Percentiles rank a stretch among this genome's conserved stretches.
phyloP scores from a whole-genome alignment of 805 yeast species.

The Yarrowia divulgata region DNA sequence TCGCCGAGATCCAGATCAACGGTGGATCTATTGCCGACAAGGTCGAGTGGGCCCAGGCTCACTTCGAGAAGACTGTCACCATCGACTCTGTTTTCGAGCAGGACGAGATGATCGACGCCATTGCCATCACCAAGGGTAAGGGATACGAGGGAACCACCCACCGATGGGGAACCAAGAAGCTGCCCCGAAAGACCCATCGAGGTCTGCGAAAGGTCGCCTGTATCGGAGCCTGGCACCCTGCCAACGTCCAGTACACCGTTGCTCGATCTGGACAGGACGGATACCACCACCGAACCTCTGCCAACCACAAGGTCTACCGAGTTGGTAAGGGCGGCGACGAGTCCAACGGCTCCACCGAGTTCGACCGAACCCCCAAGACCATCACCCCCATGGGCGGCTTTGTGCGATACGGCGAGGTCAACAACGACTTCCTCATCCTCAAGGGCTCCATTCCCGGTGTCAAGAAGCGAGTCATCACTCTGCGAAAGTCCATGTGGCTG shows the following conservation, averaged over 20 bases:
- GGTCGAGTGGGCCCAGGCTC: conserved; percentile 98
- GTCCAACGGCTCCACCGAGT: conserved; percentile 92
- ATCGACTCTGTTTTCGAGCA: conserved; percentile 97
- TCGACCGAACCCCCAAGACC: conserved; percentile 99
- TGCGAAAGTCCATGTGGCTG: conserved; percentile 97
- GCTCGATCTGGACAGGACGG: conserved; percentile 99
- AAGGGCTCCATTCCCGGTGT: conserved; percentile 99
- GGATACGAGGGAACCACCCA: conserved; percentile 99
- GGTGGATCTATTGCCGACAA: conserved; percentile 99
- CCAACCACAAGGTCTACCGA: conserved; percentile 99
- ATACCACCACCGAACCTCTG: conserved; percentile 99
- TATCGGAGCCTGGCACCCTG: conserved; percentile 99
- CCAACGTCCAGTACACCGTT: conserved; percentile 99
- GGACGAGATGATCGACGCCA: conserved; percentile 97
- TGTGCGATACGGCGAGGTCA: conserved; percentile 98
- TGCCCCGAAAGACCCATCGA: conserved; percentile 99
- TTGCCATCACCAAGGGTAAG: conserved; percentile 99
- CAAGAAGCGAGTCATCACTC: conserved; percentile 98
- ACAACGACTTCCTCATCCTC: conserved; percentile 95
- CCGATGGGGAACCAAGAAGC: conserved; percentile 99
- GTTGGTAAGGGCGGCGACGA: conserved; percentile 97
- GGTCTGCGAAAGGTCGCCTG: conserved; percentile 99
- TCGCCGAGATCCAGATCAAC: conserved; percentile 99
- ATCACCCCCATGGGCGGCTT: conserved; percentile 99
- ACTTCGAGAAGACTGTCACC: conserved; percentile 98